Evolutionary conservation across 495 filamentous ascomycete genomes (phyloP).

Genomic region (Astrocystis sublimbata): DNA sequence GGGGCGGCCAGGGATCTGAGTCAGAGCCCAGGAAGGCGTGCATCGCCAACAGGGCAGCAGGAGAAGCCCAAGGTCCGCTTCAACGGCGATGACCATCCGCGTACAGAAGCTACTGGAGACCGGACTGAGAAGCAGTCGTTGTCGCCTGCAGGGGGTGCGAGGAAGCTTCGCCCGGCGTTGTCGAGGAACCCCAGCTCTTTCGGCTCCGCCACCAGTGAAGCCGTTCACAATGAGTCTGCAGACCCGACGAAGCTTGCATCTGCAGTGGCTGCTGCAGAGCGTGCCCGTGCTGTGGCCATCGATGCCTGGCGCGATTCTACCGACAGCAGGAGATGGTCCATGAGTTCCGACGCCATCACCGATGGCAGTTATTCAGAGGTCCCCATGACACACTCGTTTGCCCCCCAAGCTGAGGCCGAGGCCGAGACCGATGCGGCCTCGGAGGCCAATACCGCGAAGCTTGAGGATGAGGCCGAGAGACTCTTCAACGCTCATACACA

Average conservation of each 20-base stretch:
- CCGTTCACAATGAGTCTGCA: neutral
- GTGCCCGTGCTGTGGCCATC: conserved; percentile 5
- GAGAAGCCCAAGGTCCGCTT: conserved; percentile 14
- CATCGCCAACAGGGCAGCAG: neutral
- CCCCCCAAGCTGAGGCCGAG: neutral
- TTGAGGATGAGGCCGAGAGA: conserved; percentile 2
- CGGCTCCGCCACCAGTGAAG: conserved; percentile 3
- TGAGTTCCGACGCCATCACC: neutral
- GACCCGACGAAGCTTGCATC: neutral
- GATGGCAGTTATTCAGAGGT: conserved; percentile 6
- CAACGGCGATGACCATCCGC: conserved; percentile 2
- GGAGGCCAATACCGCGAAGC: neutral
- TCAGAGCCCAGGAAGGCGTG: neutral
- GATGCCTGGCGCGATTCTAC: conserved; percentile 5
- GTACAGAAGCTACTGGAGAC: neutral
- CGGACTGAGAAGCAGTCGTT: conserved; percentile 1
- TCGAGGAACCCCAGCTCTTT: conserved; percentile 13
- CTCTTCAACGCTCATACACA: conserved; percentile 14
- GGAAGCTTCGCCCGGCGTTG: conserved; percentile 5
- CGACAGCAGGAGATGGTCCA: neutral
- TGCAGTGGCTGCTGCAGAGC: conserved; percentile 1
- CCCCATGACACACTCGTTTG: conserved; percentile 4
- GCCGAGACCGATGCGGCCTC: neutral
- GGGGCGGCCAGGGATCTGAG: neutral
- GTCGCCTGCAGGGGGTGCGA: neutral